These are phyloP conservation scores for Nitzschia palea DNA, from an alignment of 108 stramenopile species.

Conservation along the genomic window DNA sequence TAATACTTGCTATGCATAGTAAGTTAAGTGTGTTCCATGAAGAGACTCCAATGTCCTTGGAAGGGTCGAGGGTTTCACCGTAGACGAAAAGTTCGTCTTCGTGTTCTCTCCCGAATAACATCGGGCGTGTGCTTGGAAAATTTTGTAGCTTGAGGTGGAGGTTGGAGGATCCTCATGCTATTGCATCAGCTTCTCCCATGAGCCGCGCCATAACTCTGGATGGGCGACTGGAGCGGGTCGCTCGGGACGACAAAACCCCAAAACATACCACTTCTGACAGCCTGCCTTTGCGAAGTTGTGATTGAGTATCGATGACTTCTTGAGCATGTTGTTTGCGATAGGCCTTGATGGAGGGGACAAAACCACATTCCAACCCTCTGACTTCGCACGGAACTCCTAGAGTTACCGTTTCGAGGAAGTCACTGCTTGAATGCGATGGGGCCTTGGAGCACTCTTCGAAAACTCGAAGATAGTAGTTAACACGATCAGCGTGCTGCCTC, in stretches of 20 bases:
- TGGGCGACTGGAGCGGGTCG: slow-evolving; percentile 10
- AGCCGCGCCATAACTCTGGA: slow-evolving; percentile 28
- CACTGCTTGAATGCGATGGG: slow-evolving; percentile 6
- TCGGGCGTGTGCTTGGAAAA: no score
- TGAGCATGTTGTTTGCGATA: slow-evolving; percentile 3
- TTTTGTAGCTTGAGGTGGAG: no score
- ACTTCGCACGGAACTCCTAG: slow-evolving; percentile 8
- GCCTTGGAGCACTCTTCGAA: slow-evolving; percentile 11
- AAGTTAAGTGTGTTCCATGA: no score
- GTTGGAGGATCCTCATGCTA: no score
- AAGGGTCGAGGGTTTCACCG: no score
- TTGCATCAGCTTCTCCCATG: slow-evolving; percentile 35
- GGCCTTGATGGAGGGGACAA: slow-evolving; percentile 1
- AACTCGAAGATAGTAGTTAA: slow-evolving; percentile 1
- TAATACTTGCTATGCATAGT: no score
- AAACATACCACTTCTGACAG: slow-evolving; percentile 8
- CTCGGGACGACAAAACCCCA: slow-evolving; percentile 12
- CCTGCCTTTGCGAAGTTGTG: slow-evolving; percentile 4
- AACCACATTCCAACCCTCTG: slow-evolving; percentile 16
- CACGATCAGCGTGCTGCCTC: slow-evolving; percentile 11
- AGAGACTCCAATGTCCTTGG: no score
- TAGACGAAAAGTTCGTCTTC: no score
- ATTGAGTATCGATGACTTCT: slow-evolving; percentile 7
- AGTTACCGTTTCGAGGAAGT: not conserved
- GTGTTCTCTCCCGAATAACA: no score